Percentiles rank a stretch among this genome's conserved stretches.
Evolutionary conservation across 805 yeast genomes (phyloP).

Genomic region (Yarrowia sp.): DNA sequence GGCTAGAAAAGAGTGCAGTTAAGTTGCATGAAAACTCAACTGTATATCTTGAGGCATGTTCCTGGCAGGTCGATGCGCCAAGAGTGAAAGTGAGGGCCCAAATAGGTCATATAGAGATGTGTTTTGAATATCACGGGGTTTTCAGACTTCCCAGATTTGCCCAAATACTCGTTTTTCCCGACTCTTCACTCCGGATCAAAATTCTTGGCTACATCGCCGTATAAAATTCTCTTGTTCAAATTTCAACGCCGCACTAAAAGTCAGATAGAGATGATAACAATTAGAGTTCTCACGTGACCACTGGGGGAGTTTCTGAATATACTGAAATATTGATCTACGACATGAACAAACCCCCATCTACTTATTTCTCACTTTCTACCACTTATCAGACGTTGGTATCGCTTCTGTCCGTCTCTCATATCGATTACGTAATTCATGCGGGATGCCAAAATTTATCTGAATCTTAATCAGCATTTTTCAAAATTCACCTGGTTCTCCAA

Average conservation of each 20-base stretch:
- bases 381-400: no score
- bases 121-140: no score
- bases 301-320: background rate
- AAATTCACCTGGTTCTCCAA: background rate
- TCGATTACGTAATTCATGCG: conserved; percentile 30
- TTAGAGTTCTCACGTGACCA: conserved; percentile 30
- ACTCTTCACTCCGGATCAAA: background rate
- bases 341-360: no score
- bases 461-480: conserved; percentile 9
- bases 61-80: conserved; percentile 17
- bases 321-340: background rate
- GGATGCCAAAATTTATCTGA: conserved; percentile 22
- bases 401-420: no score
- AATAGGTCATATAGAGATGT: no score
- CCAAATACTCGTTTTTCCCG: no score
- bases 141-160: no score
- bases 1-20: conserved; percentile 21
- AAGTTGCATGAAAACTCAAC: conserved; percentile 29
- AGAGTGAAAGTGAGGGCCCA: no score
- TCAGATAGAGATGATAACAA: conserved; percentile 31
- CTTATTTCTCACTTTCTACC: background rate
- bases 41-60: conserved; percentile 18
- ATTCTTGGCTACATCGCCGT: background rate
- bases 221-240: conserved; percentile 1
- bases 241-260: conserved; percentile 35